Conservation (phyloP, 2,329 filamentous ascomycete species). For the Sporothrix humicola region DNA sequence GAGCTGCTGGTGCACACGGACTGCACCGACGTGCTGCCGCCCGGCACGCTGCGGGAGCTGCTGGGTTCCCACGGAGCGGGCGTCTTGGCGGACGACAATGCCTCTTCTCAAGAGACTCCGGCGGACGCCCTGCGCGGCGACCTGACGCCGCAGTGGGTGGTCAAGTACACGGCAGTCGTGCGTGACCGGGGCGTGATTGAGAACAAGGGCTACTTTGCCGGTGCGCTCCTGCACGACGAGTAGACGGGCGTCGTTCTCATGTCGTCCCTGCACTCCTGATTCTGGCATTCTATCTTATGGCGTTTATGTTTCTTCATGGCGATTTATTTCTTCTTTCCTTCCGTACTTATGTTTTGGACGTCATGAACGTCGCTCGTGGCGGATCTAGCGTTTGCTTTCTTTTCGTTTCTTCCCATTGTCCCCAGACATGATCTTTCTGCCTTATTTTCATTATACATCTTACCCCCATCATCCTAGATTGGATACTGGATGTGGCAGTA, state of each 20-base stretch:
- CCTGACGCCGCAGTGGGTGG: conserved; percentile 88
- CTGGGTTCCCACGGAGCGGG: conserved; percentile 76
- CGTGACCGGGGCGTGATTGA: conserved; percentile 94
- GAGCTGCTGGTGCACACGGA: conserved; percentile 94
- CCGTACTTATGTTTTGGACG: conserved; percentile 29
- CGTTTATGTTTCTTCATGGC: conserved; percentile 6
- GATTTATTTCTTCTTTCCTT: conserved; percentile 8
- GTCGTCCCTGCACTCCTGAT: neutral
- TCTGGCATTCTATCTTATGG: neutral
- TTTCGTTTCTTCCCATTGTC: conserved; percentile 37
- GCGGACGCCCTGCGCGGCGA: conserved; percentile 71
- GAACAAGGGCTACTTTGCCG: conserved; percentile 97
- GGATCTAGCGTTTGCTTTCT: conserved; percentile 33
- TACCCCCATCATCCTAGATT: neutral
- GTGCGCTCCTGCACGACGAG: conserved; percentile 68
- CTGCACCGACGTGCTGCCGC: conserved; percentile 87
- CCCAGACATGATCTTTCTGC: conserved; percentile 34
- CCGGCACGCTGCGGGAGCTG: conserved; percentile 82
- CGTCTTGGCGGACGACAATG: conserved; percentile 62
- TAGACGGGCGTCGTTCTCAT: conserved; percentile 33
- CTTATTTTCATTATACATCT: neutral
- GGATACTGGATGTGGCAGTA: neutral
- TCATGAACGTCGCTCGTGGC: conserved; percentile 9
- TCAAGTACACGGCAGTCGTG: conserved; percentile 96
- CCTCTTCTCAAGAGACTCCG: conserved; percentile 40